Evolutionary conservation across 257 asterid genomes (phyloP).

Genomic region (Lycium barbarum): DNA sequence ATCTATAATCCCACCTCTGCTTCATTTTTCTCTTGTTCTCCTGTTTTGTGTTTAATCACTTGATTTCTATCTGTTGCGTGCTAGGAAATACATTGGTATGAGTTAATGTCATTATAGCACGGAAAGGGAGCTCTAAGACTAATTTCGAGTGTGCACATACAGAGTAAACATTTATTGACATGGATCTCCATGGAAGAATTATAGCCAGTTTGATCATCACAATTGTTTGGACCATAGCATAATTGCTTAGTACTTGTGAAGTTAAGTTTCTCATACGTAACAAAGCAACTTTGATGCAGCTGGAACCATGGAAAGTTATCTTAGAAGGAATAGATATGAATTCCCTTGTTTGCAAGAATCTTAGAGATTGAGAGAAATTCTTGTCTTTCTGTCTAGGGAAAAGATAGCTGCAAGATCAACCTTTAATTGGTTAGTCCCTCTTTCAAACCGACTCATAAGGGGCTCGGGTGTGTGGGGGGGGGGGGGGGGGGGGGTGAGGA

Average conservation of each 20-base stretch:
- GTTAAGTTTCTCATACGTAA: not conserved
- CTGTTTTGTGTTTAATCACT: not conserved
- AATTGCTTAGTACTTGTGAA: not conserved
- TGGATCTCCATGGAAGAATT: not conserved
- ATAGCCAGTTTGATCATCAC: conserved; percentile 16
- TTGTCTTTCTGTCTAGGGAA: not conserved
- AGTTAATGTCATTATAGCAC: not conserved
- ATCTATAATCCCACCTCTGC: not conserved
- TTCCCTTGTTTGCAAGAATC: not conserved
- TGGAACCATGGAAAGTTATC: not conserved
- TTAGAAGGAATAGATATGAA: not conserved
- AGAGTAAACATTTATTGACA: not conserved
- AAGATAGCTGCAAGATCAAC: not conserved
- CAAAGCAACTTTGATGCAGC: not conserved
- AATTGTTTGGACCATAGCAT: not conserved
- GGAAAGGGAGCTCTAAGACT: not conserved
- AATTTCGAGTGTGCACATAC: not conserved
- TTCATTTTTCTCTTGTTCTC: not conserved
- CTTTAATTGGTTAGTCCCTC: not conserved
- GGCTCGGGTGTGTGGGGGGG: not conserved
- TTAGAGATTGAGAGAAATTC: not conserved
- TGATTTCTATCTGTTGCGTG: not conserved
- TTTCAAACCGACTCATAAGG: not conserved
- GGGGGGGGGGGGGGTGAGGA: not conserved
- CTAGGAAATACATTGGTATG: not conserved